Percentiles rank a stretch among this genome's conserved stretches.
phyloP scores from a whole-genome alignment of 306 rosid genomes.

The Betula pendula region DNA sequence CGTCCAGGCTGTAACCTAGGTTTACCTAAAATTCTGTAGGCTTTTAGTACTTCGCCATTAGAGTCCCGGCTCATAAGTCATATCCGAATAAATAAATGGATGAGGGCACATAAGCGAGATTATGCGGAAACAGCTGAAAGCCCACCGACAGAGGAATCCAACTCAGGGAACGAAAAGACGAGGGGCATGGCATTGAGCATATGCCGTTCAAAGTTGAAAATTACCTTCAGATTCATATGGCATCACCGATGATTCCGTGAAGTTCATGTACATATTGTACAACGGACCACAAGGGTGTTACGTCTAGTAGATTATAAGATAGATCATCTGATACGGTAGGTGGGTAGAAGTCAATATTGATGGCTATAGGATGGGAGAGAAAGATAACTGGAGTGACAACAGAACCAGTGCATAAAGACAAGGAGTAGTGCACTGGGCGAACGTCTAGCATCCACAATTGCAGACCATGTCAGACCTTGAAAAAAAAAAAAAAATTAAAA shows the following conservation, averaged over 20 bases:
- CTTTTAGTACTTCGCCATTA: too few relatives aligned
- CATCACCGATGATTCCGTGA: conserved; percentile 13
- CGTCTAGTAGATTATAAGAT: conserved; percentile 7
- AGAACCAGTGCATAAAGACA: too few relatives aligned
- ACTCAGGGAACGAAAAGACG: too few relatives aligned
- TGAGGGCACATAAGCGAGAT: not conserved
- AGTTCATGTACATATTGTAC: conserved; percentile 11
- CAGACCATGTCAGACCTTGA: too few relatives aligned
- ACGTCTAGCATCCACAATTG: too few relatives aligned
- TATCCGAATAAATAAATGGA: not conserved
- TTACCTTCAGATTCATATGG: not conserved
- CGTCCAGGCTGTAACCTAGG: too few relatives aligned
- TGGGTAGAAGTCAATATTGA: conserved; percentile 16
- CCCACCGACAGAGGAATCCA: conserved; percentile 2
- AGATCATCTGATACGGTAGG: conserved; percentile 10
- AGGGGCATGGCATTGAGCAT: not conserved
- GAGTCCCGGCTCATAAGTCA: too few relatives aligned
- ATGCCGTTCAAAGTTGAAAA: not conserved
- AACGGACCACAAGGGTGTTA: not conserved
- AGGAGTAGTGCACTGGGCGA: too few relatives aligned
- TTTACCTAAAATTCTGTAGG: too few relatives aligned
- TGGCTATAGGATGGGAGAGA: too few relatives aligned
- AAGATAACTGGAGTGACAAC: too few relatives aligned
- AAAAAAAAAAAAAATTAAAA: too few relatives aligned
- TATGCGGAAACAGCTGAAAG: not conserved